Base-by-base conservation (phyloP, 208 protist genomes). In the Kentomonas sorsogonicus region DNA sequence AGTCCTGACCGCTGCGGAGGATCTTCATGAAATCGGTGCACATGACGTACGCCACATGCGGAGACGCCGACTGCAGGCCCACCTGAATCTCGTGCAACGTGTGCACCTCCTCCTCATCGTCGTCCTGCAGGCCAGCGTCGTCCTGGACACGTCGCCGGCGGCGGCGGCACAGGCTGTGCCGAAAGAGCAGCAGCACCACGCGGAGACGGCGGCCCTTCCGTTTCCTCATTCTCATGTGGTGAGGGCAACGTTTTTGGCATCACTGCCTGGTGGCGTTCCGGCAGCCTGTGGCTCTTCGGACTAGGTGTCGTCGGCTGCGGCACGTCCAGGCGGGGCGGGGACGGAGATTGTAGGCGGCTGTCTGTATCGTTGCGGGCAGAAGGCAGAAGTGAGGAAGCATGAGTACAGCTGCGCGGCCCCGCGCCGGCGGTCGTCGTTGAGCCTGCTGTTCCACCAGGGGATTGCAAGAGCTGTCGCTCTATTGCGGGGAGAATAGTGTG, bases 51-150 rank as follows among this genome's bases (percentile, higher is more conserved):
- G 82, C 88, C 50, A 79, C 78, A 15, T 55, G 39, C 1, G 77
- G 25, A 40, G 72, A 72, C 20, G 78, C 84, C 15, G 84, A 86
- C 15, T 72, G 79, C 27, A 95, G 53, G 7, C 84, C 88, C 15
- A 77, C 55, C 47, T 87, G 58, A 33, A 95, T 92, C 33, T 91
- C 84, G 30, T 76, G 75, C n/a, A 94, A 77, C 3, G 83, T 83
- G 58, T 90, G 83, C 27, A 67, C 40, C 36, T 80, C 67, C n/a
- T 83, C 48, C 3, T 54, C 48, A 11, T 23, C 43, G 13, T 25
- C 48, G 16, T 65, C 55, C 38, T 72, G 53, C 38, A 43, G 7
- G 53, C 41, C 40, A 3, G 20, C 22, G 18, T 20, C 56, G 46
- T 54, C 45, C 34, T n/a, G n/a, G n/a, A n/a, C n/a, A n/a, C n/a